Evolutionary conservation across 371 early-diverging fungal genomes (phyloP), one percentile per base, ranked within the genome.

Genomic region (Zopfochytrium polystomum): DNA sequence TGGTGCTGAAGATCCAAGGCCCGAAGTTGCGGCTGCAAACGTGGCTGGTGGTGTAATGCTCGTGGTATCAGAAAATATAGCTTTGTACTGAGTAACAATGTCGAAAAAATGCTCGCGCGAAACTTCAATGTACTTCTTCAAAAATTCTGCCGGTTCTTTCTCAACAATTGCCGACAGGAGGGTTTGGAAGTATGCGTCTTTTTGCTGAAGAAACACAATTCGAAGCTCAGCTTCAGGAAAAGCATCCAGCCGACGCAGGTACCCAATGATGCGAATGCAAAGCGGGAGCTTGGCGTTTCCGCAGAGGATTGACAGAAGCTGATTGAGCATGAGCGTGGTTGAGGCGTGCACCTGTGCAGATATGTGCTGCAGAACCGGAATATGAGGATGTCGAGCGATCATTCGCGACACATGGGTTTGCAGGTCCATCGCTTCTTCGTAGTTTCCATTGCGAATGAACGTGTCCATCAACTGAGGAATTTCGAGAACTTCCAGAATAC

Each of bases 391-490:
- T 29, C 85, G 69, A 13, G 83, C 60, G 1, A 74, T 65, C 44
- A 91, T 67, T 7, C 89, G 72, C 3, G 82, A 79, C 3, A 88
- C 88, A 72, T 89, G 87, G 2, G 83, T 74, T n/a, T 86, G 82
- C 27, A 92, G 67, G 58, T 90, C 90, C 78, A 92, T 85, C 0
- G 90, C 92, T 57, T 92, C 92, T 32, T 87, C 85, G 56, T 90
- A 90, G 53, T 88, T 87, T 0, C 88, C 90, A 45, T 87, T 86
- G 64, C 87, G 78, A 22, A 90, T 86, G 68, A 90, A 88, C 0
- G 87, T 88, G 55, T 92, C 88, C 82, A 90, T 84, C 48, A 92
- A 68, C 56, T 86, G 81, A 3, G 92, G 92, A 32, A 90, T 89
- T 56, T 88, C 90, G 22, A 75, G 26, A 6, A 70, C 34, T 31